These are phyloP conservation scores for Actinomucor elegans DNA, from an alignment of 371 early-diverging fungal species.

Conservation along the genomic window DNA sequence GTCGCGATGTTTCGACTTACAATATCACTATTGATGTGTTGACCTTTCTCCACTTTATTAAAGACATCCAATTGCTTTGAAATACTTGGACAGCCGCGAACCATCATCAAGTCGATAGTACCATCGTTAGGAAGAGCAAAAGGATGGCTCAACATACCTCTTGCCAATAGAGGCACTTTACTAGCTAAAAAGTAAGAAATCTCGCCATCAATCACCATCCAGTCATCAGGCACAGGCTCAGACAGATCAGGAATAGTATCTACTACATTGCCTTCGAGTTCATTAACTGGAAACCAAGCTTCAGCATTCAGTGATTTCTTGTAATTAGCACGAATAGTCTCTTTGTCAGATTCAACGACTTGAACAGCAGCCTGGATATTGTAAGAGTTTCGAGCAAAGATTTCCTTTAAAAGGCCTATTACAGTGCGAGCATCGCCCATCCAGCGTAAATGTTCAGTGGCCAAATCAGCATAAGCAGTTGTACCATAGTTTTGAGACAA, in stretches of 20 bases:
- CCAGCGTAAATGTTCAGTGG: conserved; percentile 61
- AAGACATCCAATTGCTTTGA: conserved; percentile 35
- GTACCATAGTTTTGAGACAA: conserved; percentile 60
- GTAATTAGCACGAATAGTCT: conserved; percentile 31
- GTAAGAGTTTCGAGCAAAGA: conserved; percentile 45
- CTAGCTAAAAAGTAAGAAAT: conserved; percentile 48
- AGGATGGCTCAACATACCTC: conserved; percentile 54
- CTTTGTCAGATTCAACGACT: conserved; percentile 46
- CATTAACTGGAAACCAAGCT: neutral
- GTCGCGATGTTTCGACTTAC: conserved; percentile 24
- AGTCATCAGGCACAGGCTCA: conserved; percentile 45
- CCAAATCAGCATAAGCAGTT: conserved; percentile 58
- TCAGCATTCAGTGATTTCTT: neutral
- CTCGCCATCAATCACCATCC: conserved; percentile 50
- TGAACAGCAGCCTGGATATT: conserved; percentile 43
- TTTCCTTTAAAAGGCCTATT: conserved; percentile 45
- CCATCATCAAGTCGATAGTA: conserved; percentile 50
- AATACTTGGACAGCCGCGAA: conserved; percentile 31
- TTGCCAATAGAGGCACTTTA: conserved; percentile 56
- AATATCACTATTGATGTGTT: conserved; percentile 46
- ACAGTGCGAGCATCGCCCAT: conserved; percentile 59
- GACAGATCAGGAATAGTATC: conserved; percentile 34
- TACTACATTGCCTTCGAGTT: neutral
- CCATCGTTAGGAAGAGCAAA: conserved; percentile 61
- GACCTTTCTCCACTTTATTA: conserved; percentile 50